These are phyloP conservation scores for Sedum album DNA, from an alignment of 164 flowering plant species.

Conservation along the genomic window DNA sequence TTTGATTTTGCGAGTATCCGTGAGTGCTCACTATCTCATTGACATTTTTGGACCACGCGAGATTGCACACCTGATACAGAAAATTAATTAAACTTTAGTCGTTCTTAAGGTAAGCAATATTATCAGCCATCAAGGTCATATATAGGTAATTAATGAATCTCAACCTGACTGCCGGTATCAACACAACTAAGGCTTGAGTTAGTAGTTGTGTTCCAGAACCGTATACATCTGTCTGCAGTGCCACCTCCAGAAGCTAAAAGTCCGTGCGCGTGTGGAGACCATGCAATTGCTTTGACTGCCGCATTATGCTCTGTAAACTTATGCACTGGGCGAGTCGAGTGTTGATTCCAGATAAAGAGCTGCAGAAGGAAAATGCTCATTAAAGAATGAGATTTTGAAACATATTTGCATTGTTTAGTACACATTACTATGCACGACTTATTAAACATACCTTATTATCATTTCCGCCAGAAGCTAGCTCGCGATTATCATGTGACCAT, in stretches of 20 bases:
- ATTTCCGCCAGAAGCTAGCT: conserved; percentile 97
- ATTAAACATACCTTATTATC: conserved; percentile 22
- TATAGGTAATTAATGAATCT: neutral
- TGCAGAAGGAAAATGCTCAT: conserved; percentile 17
- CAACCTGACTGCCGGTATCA: conserved; percentile 95
- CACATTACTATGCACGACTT: neutral
- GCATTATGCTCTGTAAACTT: conserved; percentile 94
- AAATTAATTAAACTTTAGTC: neutral
- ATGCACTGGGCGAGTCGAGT: conserved; percentile 78
- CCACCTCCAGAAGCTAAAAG: conserved; percentile 99
- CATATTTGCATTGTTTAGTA: neutral
- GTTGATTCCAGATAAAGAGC: conserved; percentile 97
- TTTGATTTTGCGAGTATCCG: conserved; percentile 97
- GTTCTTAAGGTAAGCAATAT: neutral
- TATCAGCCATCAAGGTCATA: neutral
- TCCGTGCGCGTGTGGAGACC: conserved; percentile 97
- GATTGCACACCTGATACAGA: conserved; percentile 83
- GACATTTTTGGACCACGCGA: conserved; percentile 94
- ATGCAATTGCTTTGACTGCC: conserved; percentile 97
- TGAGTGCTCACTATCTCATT: conserved; percentile 98
- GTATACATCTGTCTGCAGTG: conserved; percentile 89
- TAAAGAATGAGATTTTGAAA: neutral
- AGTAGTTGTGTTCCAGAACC: conserved; percentile 94
- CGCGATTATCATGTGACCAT: conserved; percentile 97
- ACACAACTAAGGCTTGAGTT: conserved; percentile 76